A percentile compares a stretch with the other conserved stretches of the same genome.
These are phyloP conservation scores for Knoxdaviesia proteae DNA, from an alignment of 2,329 filamentous ascomycete genomes.

Conservation along the genomic window DNA sequence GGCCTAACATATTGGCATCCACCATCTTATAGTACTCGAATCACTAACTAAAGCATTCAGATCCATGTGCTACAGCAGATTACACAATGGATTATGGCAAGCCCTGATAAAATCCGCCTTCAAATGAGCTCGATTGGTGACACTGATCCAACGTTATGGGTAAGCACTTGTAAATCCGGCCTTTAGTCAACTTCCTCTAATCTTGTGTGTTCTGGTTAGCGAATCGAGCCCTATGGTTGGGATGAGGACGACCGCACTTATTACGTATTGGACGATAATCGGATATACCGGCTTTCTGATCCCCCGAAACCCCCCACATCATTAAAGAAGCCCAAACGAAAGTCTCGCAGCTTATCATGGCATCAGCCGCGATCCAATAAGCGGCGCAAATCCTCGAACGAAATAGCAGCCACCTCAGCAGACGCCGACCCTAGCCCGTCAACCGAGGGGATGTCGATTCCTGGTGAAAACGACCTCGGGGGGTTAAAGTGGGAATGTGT, in stretches of 20 bases:
- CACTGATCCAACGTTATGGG: constrained; percentile 65
- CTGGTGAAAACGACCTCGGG: constrained; percentile 43
- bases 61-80: constrained; percentile 70
- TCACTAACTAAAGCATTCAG: constrained; percentile 13
- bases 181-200: neutral
- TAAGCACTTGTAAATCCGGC: constrained; percentile 18
- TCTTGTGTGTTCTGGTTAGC: constrained; percentile 15
- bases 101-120: constrained; percentile 70
- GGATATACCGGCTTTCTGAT: constrained; percentile 76
- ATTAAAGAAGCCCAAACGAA: constrained; percentile 43
- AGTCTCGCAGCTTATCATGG: constrained; percentile 19
- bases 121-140: constrained; percentile 70
- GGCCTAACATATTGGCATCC: neutral
- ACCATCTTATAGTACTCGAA: neutral
- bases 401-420: too few species aligned
- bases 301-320: constrained; percentile 43
- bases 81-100: constrained; percentile 72
- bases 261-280: constrained; percentile 82
- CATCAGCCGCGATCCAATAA: constrained; percentile 48
- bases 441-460: constrained; percentile 4
- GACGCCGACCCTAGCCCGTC: neutral
- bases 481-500: constrained; percentile 81
- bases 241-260: constrained; percentile 73
- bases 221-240: constrained; percentile 72
- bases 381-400: constrained; percentile 21